Percentiles rank a stretch among this genome's conserved stretches.
Conservation (phyloP, 2,329 filamentous ascomycete genomes). For the Nemania serpens region DNA sequence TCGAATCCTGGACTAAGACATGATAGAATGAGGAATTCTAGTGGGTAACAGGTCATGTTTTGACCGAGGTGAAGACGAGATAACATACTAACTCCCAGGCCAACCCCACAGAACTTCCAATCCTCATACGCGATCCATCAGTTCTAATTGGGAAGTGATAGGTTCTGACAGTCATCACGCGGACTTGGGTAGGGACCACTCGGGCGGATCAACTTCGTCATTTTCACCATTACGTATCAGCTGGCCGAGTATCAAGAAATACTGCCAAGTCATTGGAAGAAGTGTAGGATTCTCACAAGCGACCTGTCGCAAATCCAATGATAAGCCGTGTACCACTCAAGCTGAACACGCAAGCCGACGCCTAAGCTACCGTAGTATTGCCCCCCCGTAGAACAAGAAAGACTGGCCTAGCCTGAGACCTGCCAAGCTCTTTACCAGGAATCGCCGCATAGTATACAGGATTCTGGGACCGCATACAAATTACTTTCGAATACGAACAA, state of each 20-base stretch:
- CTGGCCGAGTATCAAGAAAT: neutral
- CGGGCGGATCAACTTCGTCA: neutral
- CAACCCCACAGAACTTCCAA: slow-evolving; percentile 12
- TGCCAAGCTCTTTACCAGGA: slow-evolving; percentile 18
- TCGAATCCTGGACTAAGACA: neutral
- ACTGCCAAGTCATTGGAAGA: neutral
- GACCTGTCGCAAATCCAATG: slow-evolving; percentile 17
- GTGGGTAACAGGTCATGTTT: neutral
- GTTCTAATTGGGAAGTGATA: slow-evolving; percentile 17
- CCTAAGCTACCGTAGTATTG: slow-evolving; percentile 17
- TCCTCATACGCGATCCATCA: slow-evolving; percentile 6
- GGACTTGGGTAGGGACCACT: slow-evolving; percentile 6
- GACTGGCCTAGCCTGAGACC: slow-evolving; percentile 12
- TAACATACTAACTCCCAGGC: slow-evolving; percentile 2
- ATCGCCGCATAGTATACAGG: neutral
- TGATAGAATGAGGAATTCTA: neutral
- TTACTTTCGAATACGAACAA: neutral
- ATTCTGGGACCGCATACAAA: neutral
- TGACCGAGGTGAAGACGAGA: neutral
- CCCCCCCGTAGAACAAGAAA: neutral
- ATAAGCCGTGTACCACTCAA: slow-evolving; percentile 8
- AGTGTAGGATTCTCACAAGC: neutral
- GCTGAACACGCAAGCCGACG: slow-evolving; percentile 16
- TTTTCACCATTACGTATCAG: neutral
- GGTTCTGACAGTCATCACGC: slow-evolving; percentile 8